Evolutionary conservation across 148 eudicot genomes (phyloP).

Genomic region (Camellia sinensis): DNA sequence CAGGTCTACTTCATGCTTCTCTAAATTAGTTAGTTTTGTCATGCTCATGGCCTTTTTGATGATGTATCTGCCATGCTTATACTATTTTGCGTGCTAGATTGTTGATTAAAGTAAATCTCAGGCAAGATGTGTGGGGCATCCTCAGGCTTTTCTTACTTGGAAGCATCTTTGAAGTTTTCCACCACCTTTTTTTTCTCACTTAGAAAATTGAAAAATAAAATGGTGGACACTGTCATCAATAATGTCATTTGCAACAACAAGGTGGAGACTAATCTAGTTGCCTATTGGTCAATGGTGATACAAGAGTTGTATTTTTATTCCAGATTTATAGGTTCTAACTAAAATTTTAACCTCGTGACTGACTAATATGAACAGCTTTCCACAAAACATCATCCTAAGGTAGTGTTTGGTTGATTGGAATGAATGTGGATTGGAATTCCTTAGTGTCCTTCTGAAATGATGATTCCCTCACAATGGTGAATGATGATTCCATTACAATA

Average conservation of each 20-base stretch:
- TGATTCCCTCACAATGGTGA: too few species aligned
- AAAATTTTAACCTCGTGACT: not conserved
- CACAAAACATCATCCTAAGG: not conserved
- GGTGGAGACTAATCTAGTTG: slow-evolving; percentile 3
- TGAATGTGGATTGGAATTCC: too few species aligned
- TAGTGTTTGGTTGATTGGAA: too few species aligned
- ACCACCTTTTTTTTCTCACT: too few species aligned
- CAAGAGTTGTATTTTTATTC: not conserved
- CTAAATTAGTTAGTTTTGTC: slow-evolving; percentile 1
- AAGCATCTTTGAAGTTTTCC: not conserved
- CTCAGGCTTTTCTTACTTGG: not conserved
- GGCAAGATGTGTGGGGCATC: not conserved
- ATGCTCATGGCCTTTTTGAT: not conserved
- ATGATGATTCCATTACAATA: too few species aligned
- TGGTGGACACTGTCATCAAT: too few species aligned
- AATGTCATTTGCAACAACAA: too few species aligned
- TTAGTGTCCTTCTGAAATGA: too few species aligned
- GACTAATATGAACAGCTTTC: not conserved
- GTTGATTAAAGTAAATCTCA: not conserved
- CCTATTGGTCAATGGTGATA: not conserved
- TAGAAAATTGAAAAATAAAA: too few species aligned
- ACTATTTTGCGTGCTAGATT: not conserved
- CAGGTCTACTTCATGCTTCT: slow-evolving; percentile 48
- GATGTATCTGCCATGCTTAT: not conserved
- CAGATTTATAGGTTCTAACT: not conserved